Base-by-base conservation (phyloP, 192 early-diverging fungal species). In the Umbelopsis sp. region DNA sequence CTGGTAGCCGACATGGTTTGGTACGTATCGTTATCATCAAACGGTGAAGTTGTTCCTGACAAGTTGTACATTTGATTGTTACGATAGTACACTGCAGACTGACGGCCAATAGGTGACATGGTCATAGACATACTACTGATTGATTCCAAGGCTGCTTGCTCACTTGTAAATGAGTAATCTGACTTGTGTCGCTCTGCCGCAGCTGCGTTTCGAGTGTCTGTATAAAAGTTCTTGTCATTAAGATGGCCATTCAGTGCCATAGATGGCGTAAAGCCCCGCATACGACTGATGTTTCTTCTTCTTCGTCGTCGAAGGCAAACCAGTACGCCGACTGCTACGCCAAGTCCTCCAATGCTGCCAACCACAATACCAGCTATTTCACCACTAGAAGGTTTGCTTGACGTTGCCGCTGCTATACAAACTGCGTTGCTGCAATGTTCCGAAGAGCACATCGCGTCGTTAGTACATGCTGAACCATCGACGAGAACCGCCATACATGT, bases 231-330 rank as follows among this genome's bases (percentile, higher is more conserved):
- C 15, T 61, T 61, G 15, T 61, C 55, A 30, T 61, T 61, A 25
- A 61, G 55, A 16, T 61, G 55, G 4, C 55, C 55, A 61, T 61
- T 61, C 15, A 61, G 18, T 35, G 55, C 55, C 55, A 61, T 61
- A n/a, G 55, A 61, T 25, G 55, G 55, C 12, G 55, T 61, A 30
- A 61, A 61, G 12, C 55, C 55, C 2, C 55, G 55, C 55, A 61
- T 61, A 4, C 55, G 30, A 8, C 18, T 22, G 15, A 61, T 37
- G 4, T n/a, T 12, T 16, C 33, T 25, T 30, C 13, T 61, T 61
- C 21, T 22, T 22, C 27, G 25, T 33, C 55, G 21, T 35, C 55
- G 25, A 35, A 61, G 16, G 12, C 55, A 61, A 1, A 61, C 15
- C 15, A 61, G 5, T 2, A 35, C 25, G 0, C 27, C 55, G 0